phyloP scores from a whole-genome alignment of 345 rosid species.

The Nasturtium officinale region DNA sequence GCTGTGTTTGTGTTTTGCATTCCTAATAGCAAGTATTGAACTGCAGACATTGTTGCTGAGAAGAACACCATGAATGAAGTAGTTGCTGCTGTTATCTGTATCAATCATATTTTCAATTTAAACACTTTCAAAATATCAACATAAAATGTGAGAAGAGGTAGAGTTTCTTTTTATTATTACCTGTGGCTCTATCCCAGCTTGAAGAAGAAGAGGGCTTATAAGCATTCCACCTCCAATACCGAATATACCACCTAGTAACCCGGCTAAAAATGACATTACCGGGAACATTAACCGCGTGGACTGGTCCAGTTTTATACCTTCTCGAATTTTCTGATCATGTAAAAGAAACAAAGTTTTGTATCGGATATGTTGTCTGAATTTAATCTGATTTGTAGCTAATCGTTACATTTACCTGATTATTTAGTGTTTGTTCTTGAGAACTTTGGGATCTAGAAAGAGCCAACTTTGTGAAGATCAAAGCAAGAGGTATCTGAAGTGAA shows the following conservation, averaged over 20 bases:
- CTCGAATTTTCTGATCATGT: conserved; percentile 40
- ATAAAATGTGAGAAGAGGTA: neutral
- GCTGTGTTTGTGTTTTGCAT: conserved; percentile 65
- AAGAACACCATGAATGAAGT: conserved; percentile 49
- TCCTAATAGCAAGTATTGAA: conserved; percentile 64
- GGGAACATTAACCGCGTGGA: conserved; percentile 52
- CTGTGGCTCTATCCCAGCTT: conserved; percentile 72
- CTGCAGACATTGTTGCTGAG: conserved; percentile 49
- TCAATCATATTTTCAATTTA: neutral
- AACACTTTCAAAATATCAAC: neutral
- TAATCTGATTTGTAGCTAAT: neutral
- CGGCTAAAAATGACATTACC: conserved; percentile 72
- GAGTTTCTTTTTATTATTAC: conserved; percentile 34
- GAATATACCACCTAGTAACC: conserved; percentile 75
- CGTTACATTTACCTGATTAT: conserved; percentile 25
- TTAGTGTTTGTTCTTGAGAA: conserved; percentile 19
- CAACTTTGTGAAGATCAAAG: conserved; percentile 61
- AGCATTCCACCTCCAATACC: conserved; percentile 98
- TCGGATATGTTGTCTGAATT: neutral
- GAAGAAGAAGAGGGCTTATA: conserved; percentile 88
- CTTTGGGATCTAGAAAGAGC: conserved; percentile 54
- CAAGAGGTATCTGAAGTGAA: conserved; percentile 77
- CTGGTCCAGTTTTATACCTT: conserved; percentile 28
- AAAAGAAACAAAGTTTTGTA: neutral
- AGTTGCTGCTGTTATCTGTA: conserved; percentile 77